These are phyloP conservation scores for Plasmopara halstedii DNA, from an alignment of 352 stramenopile genomes.

Conservation along the genomic window DNA sequence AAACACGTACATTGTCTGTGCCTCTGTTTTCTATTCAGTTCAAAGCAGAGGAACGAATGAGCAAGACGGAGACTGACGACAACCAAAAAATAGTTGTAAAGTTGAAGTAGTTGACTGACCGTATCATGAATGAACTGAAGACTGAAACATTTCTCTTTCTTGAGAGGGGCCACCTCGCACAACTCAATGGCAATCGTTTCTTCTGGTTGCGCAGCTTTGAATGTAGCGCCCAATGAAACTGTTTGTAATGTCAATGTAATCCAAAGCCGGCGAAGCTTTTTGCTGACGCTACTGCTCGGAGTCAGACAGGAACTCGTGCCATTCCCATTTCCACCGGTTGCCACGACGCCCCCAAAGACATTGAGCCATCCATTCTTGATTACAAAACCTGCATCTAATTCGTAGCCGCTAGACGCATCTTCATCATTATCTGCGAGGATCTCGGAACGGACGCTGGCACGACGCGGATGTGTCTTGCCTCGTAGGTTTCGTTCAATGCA, in stretches of 20 bases:
- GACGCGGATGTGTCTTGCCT: conserved; percentile 38
- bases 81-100: conserved; percentile 13
- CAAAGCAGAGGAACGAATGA: background rate
- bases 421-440: conserved; percentile 60
- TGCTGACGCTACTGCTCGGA: conserved; percentile 14
- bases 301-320: conserved; percentile 6
- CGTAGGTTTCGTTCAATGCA: conserved; percentile 53
- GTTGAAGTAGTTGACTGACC: conserved; percentile 15
- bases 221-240: conserved; percentile 53
- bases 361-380: conserved; percentile 87
- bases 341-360: conserved; percentile 32
- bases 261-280: conserved; percentile 50
- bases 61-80: background rate
- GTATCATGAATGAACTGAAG: conserved; percentile 35
- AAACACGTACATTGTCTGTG: conserved; percentile 51
- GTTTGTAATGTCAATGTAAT: conserved; percentile 74
- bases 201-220: conserved; percentile 59
- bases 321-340: conserved; percentile 1
- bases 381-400: conserved; percentile 59
- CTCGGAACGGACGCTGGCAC: conserved; percentile 55
- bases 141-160: conserved; percentile 44
- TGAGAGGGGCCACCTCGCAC: conserved; percentile 47
- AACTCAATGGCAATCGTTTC: conserved; percentile 55
- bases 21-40: conserved; percentile 14
- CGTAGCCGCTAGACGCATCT: conserved; percentile 46